Evolutionary conservation across 768 basidiomycete species (phyloP).

Genomic region (Phaffia tasmanica): DNA sequence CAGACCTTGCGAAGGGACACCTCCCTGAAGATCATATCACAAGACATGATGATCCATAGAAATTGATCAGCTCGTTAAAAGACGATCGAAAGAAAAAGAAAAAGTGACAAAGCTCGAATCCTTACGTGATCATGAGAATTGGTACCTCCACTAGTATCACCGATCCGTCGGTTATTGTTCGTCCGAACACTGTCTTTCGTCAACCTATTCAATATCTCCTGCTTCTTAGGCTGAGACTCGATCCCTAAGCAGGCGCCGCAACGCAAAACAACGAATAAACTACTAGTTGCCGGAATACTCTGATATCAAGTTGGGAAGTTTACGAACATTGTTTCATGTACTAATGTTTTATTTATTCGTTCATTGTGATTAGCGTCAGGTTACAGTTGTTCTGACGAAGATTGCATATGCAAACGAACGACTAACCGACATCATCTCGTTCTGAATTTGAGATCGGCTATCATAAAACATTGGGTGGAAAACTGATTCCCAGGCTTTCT

Average conservation of each 20-base stretch:
- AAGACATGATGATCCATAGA: background rate
- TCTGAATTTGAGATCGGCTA: constrained; percentile 11
- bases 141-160: constrained; percentile 9
- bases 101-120: background rate
- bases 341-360: too few species aligned
- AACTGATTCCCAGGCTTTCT: constrained; percentile 12
- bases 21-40: background rate
- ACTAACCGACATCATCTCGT: constrained; percentile 17
- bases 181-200: constrained; percentile 12
- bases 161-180: constrained; percentile 21
- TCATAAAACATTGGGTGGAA: constrained; percentile 18
- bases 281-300: too few species aligned
- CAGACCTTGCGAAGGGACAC: constrained; percentile 20
- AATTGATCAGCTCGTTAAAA: too few species aligned
- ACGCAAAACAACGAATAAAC: background rate
- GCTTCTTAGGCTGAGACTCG: constrained; percentile 18
- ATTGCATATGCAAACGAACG: background rate
- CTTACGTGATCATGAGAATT: constrained; percentile 15
- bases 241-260: constrained; percentile 5
- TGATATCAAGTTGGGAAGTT: too few species aligned
- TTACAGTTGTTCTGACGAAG: too few species aligned
- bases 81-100: background rate
- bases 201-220: constrained; percentile 12
- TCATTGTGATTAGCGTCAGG: background rate
- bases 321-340: too few species aligned